Evolutionary conservation across 192 early-diverging fungal genomes (phyloP).

Genomic region (Coemansia sp.): DNA sequence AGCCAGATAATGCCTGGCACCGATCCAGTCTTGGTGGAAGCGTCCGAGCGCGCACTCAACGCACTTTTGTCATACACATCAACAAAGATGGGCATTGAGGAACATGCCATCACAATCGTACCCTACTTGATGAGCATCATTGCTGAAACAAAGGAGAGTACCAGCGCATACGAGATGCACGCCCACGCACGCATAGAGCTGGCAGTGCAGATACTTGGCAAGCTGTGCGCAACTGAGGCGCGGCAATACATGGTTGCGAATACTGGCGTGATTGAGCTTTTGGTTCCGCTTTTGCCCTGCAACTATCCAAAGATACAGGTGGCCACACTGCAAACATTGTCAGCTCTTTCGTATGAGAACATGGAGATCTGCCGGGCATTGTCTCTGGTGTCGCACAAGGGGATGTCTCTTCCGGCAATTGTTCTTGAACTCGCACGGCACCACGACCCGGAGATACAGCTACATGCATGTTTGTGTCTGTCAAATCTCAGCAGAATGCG

Average conservation of each 20-base stretch:
- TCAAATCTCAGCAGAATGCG: slow-evolving; percentile 52
- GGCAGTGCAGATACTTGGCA: slow-evolving; percentile 41
- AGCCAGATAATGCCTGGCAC: slow-evolving; percentile 36
- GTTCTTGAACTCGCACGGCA: slow-evolving; percentile 35
- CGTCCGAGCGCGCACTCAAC: slow-evolving; percentile 49
- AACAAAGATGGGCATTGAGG: slow-evolving; percentile 26
- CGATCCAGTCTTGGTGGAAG: slow-evolving; percentile 30
- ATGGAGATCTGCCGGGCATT: slow-evolving; percentile 41
- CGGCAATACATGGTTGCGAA: slow-evolving; percentile 51
- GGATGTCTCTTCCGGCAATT: slow-evolving; percentile 16
- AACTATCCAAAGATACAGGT: slow-evolving; percentile 39
- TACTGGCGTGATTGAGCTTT: slow-evolving; percentile 35
- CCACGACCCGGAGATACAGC: slow-evolving; percentile 27
- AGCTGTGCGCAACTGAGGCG: slow-evolving; percentile 45
- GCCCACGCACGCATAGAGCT: slow-evolving; percentile 44
- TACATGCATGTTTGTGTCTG: slow-evolving; percentile 38
- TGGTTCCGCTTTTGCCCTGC: slow-evolving; percentile 30
- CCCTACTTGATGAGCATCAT: slow-evolving; percentile 41
- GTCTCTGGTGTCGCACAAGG: slow-evolving; percentile 11
- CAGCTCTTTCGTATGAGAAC: slow-evolving; percentile 51
- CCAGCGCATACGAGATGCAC: slow-evolving; percentile 25
- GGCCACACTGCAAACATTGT: slow-evolving; percentile 36
- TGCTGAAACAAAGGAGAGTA: slow-evolving; percentile 12
- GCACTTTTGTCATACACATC: slow-evolving; percentile 39
- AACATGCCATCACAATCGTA: slow-evolving; percentile 23